Evolutionary conservation across 1,284 basidiomycete genomes (phyloP).

Genomic region (Xerocomus nothofagi): DNA sequence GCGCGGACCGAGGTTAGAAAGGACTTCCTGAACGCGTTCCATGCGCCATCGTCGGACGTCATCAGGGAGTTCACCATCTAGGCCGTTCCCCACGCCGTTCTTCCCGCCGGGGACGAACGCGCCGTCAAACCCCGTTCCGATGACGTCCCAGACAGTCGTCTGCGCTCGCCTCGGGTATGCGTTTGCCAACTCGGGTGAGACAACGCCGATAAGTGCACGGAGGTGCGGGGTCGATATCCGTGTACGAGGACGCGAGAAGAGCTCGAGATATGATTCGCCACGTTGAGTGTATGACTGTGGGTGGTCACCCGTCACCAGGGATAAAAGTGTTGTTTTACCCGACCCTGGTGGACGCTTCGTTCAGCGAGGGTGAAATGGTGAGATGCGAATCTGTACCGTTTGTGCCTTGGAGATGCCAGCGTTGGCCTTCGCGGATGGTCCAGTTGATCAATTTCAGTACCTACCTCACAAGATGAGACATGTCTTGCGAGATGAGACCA

Average conservation of each 20-base stretch:
- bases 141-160: constrained; percentile 73
- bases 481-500: neutral
- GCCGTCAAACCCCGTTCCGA: constrained; percentile 86
- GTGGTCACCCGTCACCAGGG: constrained; percentile 91
- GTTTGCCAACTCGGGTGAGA: constrained; percentile 88
- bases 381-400: constrained; percentile 58
- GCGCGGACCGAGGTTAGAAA: constrained; percentile 63
- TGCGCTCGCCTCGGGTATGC: constrained; percentile 81
- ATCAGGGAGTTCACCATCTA: constrained; percentile 34
- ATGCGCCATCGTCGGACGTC: constrained; percentile 47
- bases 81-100: constrained; percentile 46
- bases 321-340: constrained; percentile 94
- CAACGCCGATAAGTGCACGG: constrained; percentile 68
- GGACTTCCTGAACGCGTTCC: constrained; percentile 50
- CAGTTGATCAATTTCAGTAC: constrained; percentile 78
- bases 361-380: neutral
- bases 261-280: constrained; percentile 58
- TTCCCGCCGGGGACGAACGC: constrained; percentile 61
- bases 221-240: constrained; percentile 57
- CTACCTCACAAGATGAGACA: constrained; percentile 33
- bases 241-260: constrained; percentile 73
- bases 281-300: constrained; percentile 87
- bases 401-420: constrained; percentile 85
- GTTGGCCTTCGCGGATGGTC: constrained; percentile 76
- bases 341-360: constrained; percentile 56